Base-by-base conservation (phyloP, 1,139 yeast genomes). In the Pichia sp. region DNA sequence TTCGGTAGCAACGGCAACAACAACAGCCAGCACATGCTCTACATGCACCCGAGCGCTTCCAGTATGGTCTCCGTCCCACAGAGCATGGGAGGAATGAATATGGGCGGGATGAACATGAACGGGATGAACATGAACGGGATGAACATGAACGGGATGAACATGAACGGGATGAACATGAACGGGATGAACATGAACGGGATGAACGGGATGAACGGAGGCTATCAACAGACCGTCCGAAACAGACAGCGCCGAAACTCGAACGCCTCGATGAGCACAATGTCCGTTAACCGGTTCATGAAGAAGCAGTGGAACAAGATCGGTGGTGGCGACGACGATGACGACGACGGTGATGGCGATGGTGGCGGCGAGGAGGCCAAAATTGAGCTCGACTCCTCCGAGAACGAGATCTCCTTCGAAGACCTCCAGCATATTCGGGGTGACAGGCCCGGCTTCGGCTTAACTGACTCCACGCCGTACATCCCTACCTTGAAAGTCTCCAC, bases 401-500 rank as follows among this genome's bases (percentile, higher is more conserved):
- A 70, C 2, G 69, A 72, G 42, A 73, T 85, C 55, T 78, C 88
- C 0, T 81, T 83, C 58, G 80, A 80, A 57, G 91, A 85, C 61
- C 72, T 86, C 12, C 70, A 80, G 31, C 84, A 82, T 53, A 69
- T 83, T 2, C 72, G 85, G 51, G 87, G 83, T 58, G 89, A 88
- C 4, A 80, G 80, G 41, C 83, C 83, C 62, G 85, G 85, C 1
- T 47, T 47, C 21, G 57, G 57, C 37, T 57, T 19, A 44, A 69
- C 74, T 41, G 89, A 83, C 60, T 76, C 90, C 0, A 76, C 88
- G 0, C 91, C 93, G 4, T 80, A 84, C 57, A 85, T 86, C 42
- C 95, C 95, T 9, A 83, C 88, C 0, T 52, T 85, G 12, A 64
- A 71, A 21, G 64, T 72, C 12, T 49, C 48, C 13, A 58, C 62